These are phyloP conservation scores for Alternaria sp. DNA, from an alignment of 2,329 filamentous ascomycete genomes.

Conservation along the genomic window DNA sequence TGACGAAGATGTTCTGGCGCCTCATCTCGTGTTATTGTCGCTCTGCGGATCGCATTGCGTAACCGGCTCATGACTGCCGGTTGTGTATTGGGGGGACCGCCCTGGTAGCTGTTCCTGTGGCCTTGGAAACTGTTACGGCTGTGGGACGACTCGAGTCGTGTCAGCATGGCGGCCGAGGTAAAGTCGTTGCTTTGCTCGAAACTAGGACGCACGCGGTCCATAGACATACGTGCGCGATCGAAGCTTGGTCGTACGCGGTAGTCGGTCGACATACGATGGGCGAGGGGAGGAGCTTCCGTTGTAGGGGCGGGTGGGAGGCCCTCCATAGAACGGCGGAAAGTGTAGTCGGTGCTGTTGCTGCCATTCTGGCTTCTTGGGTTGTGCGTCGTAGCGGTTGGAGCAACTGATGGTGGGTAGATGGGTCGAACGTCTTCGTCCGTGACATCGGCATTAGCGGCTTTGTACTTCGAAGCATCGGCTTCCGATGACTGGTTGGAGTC, in stretches of 20 bases:
- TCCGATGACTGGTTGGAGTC: conserved; percentile 66
- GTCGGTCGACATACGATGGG: conserved; percentile 42
- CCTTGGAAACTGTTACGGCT: conserved; percentile 41
- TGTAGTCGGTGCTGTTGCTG: conserved; percentile 93
- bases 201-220: conserved; percentile 83
- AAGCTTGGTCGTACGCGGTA: conserved; percentile 75
- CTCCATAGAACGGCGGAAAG: conserved; percentile 56
- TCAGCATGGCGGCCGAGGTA: conserved; percentile 85
- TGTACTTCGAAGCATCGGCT: conserved; percentile 52
- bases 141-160: conserved; percentile 76
- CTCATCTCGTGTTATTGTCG: conserved; percentile 45
- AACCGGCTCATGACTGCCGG: conserved; percentile 37
- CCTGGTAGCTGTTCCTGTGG: conserved; percentile 37
- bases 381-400: conserved; percentile 71
- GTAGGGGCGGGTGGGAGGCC: conserved; percentile 39
- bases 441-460: conserved; percentile 58
- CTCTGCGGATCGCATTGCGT: conserved; percentile 43
- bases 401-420: conserved; percentile 91
- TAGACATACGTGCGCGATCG: conserved; percentile 83
- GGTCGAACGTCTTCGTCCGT: conserved; percentile 85
- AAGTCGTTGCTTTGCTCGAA: conserved; percentile 92
- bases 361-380: conserved; percentile 87
- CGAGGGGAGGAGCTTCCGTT: conserved; percentile 40
- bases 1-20: conserved; percentile 32
- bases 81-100: conserved; percentile 20